phyloP scores from a whole-genome alignment of 495 filamentous ascomycete genomes.

The Penicillium maclennaniae region DNA sequence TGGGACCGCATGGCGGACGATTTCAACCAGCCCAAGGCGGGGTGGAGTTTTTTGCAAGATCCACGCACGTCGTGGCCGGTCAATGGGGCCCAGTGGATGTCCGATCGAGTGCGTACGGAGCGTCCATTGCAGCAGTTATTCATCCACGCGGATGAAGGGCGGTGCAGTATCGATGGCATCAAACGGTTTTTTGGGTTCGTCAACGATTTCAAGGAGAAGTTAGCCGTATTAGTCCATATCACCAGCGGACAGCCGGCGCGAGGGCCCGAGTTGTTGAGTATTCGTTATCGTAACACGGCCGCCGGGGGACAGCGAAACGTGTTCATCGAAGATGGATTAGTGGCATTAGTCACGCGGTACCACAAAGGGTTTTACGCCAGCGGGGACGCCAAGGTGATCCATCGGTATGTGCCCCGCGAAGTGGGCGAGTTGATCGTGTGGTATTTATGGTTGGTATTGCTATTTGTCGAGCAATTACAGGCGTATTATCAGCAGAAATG shows the following conservation, averaged over 20 bases:
- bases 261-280: slow-evolving; percentile 23
- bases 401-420: slow-evolving; percentile 5
- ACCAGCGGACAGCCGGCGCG: slow-evolving; percentile 21
- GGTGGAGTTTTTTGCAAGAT: slow-evolving; percentile 17
- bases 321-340: slow-evolving; percentile 13
- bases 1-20: slow-evolving; percentile 6
- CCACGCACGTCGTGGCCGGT: background rate
- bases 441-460: too few relatives aligned
- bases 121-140: slow-evolving; percentile 1
- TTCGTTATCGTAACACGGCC: slow-evolving; percentile 18
- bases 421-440: too few relatives aligned
- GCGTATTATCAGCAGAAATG: background rate
- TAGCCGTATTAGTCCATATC: slow-evolving; percentile 24
- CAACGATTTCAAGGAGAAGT: slow-evolving; percentile 14
- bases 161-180: background rate
- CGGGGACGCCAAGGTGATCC: slow-evolving; percentile 10
- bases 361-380: slow-evolving; percentile 13
- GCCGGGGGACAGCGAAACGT: slow-evolving; percentile 4
- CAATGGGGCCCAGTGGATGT: slow-evolving; percentile 7
- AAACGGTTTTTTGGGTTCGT: background rate
- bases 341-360: slow-evolving; percentile 5
- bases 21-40: background rate
- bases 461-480: too few relatives aligned
- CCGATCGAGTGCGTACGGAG: slow-evolving; percentile 2
- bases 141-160: background rate